phyloP scores from a whole-genome alignment of 108 stramenopile genomes.

The Skeletonema grethae region DNA sequence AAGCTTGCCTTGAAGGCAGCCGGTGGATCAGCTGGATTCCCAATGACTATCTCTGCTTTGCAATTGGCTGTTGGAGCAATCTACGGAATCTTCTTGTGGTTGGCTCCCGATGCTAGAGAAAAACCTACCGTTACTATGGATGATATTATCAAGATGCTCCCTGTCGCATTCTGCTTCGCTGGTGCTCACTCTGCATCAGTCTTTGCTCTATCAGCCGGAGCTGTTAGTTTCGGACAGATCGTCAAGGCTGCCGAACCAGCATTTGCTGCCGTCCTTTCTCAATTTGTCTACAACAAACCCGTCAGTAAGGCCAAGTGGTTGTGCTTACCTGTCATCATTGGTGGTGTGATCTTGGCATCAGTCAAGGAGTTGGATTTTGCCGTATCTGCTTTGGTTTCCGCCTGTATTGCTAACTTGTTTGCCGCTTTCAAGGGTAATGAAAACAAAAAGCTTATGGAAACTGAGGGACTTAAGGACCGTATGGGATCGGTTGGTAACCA shows the following conservation, averaged over 20 bases:
- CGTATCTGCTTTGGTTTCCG: conserved; percentile 48
- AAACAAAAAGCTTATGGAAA: conserved; percentile 71
- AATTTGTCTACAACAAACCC: conserved; percentile 59
- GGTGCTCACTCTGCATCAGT: conserved; percentile 68
- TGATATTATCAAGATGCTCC: conserved; percentile 62
- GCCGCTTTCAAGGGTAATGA: conserved; percentile 66
- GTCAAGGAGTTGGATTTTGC: conserved; percentile 68
- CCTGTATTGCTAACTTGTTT: conserved; percentile 61
- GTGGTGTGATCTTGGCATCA: conserved; percentile 62
- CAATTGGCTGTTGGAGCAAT: conserved; percentile 62
- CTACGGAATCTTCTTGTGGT: conserved; percentile 66
- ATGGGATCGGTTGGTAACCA: conserved; percentile 65
- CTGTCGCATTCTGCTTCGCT: conserved; percentile 63
- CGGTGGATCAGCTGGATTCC: conserved; percentile 55
- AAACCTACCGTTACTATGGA: conserved; percentile 49
- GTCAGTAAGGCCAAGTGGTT: conserved; percentile 67
- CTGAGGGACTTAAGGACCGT: conserved; percentile 62
- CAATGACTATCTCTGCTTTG: conserved; percentile 56
- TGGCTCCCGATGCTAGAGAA: conserved; percentile 58
- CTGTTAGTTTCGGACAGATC: conserved; percentile 69
- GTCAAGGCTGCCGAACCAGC: conserved; percentile 75
- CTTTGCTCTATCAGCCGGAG: conserved; percentile 63
- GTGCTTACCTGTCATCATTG: conserved; percentile 65
- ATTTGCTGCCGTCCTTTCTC: conserved; percentile 65
- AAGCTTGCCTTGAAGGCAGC: conserved; percentile 66